Evolutionary conservation across 2,329 filamentous ascomycete species (phyloP).

Genomic region (Penicillium janthinellum): DNA sequence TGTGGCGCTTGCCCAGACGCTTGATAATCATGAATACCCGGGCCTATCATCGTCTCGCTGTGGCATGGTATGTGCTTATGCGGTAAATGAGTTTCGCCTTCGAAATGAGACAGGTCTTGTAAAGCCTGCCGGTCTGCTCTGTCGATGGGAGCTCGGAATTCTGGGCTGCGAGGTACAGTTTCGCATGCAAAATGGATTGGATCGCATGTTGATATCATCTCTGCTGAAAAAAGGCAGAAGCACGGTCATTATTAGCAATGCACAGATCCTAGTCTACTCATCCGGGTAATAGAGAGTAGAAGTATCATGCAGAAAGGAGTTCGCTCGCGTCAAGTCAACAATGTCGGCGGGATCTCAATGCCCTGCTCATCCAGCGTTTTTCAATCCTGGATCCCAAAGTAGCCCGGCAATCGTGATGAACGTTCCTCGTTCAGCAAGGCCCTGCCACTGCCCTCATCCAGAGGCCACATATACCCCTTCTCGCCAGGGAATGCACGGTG

Average conservation of each 20-base stretch:
- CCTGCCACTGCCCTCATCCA: conserved; percentile 54
- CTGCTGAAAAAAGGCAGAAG: conserved; percentile 29
- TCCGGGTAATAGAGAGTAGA: not conserved
- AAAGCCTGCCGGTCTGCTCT: conserved; percentile 57
- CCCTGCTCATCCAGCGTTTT: conserved; percentile 45
- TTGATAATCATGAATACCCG: not conserved
- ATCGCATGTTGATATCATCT: conserved; percentile 62
- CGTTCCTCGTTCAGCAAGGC: conserved; percentile 61
- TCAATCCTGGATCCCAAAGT: conserved; percentile 59
- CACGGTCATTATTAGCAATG: conserved; percentile 11
- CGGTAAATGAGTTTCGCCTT: conserved; percentile 61
- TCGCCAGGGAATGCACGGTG: conserved; percentile 53
- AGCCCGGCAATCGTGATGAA: conserved; percentile 61
- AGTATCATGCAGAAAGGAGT: no score
- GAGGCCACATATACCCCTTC: conserved; percentile 55
- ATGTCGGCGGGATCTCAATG: conserved; percentile 57
- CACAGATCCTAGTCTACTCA: not conserved
- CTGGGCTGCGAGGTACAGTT: conserved; percentile 53
- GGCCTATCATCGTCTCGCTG: conserved; percentile 18
- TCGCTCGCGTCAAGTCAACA: conserved; percentile 55
- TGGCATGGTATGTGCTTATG: conserved; percentile 56
- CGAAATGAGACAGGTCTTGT: conserved; percentile 53
- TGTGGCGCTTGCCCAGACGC: not conserved
- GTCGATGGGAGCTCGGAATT: conserved; percentile 54
- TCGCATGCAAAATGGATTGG: conserved; percentile 57